Evolutionary conservation across 2,329 filamentous ascomycete genomes (phyloP).

Genomic region (Ascochyta lentis): DNA sequence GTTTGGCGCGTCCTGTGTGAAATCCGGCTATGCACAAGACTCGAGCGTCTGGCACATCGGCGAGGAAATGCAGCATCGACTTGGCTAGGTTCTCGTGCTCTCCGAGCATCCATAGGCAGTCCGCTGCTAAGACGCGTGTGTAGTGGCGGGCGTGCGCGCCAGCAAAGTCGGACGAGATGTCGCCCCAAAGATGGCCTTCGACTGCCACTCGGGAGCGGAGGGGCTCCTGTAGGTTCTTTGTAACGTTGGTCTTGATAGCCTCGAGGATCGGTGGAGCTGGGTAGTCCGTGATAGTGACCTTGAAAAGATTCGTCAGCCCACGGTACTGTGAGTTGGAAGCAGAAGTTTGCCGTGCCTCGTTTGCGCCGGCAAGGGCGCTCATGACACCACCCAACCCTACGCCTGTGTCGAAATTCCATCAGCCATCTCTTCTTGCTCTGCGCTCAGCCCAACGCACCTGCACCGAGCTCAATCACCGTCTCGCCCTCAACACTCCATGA

Average conservation of each 20-base stretch:
- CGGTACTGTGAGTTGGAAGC: not conserved
- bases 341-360: conserved; percentile 43
- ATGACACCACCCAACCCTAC: conserved; percentile 58
- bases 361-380: conserved; percentile 53
- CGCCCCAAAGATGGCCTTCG: conserved; percentile 71
- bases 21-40: conserved; percentile 74
- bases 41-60: conserved; percentile 53
- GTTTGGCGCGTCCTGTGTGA: conserved; percentile 71
- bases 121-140: conserved; percentile 70
- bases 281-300: conserved; percentile 71
- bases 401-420: conserved; percentile 39
- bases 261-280: conserved; percentile 66
- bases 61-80: conserved; percentile 70
- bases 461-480: conserved; percentile 69
- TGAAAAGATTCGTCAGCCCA: conserved; percentile 1
- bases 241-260: conserved; percentile 65
- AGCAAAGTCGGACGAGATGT: conserved; percentile 54
- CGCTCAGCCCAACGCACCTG: conserved; percentile 60
- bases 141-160: conserved; percentile 53
- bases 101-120: conserved; percentile 78
- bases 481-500: conserved; percentile 58
- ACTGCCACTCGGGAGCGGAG: conserved; percentile 54
- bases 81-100: conserved; percentile 71
- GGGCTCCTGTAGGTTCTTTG: conserved; percentile 55
- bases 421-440: conserved; percentile 27